phyloP scores from a whole-genome alignment of 169 alveolate genomes.

The Cyclospora cayetanensis region DNA sequence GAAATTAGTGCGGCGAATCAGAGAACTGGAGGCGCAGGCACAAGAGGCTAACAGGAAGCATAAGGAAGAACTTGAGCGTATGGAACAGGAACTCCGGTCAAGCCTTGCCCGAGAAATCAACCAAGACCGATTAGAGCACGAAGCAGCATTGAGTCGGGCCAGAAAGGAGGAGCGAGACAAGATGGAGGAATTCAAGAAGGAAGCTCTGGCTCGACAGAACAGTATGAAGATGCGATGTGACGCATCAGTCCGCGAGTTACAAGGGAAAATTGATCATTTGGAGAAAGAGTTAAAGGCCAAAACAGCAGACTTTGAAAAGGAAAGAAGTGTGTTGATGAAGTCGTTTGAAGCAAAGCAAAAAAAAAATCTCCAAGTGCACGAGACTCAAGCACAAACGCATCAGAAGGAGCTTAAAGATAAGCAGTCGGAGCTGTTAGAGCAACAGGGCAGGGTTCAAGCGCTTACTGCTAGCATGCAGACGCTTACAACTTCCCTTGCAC shows the following conservation, averaged over 20 bases:
- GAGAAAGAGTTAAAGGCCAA: constrained; percentile 20
- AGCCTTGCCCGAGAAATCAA: constrained; percentile 24
- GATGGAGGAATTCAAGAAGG: constrained; percentile 13
- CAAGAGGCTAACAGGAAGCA: constrained; percentile 7
- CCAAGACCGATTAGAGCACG: constrained; percentile 3
- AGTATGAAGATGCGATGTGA: constrained; percentile 57
- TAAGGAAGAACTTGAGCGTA: constrained; percentile 32
- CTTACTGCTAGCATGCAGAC: constrained; percentile 66
- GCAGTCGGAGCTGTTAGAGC: constrained; percentile 39
- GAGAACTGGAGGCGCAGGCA: constrained; percentile 37
- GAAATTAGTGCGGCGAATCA: neutral
- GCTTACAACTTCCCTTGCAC: constrained; percentile 65
- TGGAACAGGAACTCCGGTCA: neutral
- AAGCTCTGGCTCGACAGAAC: constrained; percentile 60
- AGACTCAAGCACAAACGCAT: constrained; percentile 21
- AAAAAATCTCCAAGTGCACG: constrained; percentile 16
- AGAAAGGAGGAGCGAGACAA: constrained; percentile 1
- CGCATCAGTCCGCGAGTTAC: constrained; percentile 54
- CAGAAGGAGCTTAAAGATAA: constrained; percentile 16
- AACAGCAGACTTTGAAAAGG: constrained; percentile 14
- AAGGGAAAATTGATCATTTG: neutral
- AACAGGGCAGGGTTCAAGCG: constrained; percentile 64
- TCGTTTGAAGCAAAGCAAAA: constrained; percentile 36
- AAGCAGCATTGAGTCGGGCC: constrained; percentile 18
- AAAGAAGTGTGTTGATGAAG: neutral